These are phyloP conservation scores for Populus hybrid DNA, from an alignment of 441 rosid genomes.

Conservation along the genomic window DNA sequence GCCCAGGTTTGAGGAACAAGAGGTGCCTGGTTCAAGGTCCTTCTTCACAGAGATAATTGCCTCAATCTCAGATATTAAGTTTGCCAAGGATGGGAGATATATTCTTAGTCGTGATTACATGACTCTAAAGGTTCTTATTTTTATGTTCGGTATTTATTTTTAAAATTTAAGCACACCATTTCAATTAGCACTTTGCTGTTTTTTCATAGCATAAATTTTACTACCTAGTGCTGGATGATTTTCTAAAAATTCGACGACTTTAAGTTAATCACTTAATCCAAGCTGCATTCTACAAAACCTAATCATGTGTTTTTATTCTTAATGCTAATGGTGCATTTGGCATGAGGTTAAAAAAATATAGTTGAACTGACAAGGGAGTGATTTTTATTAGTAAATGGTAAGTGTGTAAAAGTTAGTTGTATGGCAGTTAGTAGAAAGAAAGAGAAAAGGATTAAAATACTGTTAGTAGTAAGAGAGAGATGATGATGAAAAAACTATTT, in stretches of 20 bases:
- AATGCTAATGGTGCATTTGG: background rate
- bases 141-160: background rate
- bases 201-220: background rate
- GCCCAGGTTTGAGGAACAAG: conserved; percentile 85
- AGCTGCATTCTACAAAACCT: background rate
- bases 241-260: background rate
- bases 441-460: background rate
- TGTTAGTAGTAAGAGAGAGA: background rate
- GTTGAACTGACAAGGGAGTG: background rate
- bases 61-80: conserved; percentile 87
- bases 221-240: background rate
- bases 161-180: background rate
- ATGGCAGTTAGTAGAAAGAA: background rate
- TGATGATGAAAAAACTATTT: background rate
- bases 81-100: conserved; percentile 81
- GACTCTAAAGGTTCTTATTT: conserved; percentile 74
- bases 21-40: conserved; percentile 76
- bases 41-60: conserved; percentile 98
- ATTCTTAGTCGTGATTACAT: conserved; percentile 96
- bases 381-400: background rate
- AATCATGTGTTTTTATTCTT: background rate
- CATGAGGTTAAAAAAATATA: background rate
- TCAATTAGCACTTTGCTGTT: background rate
- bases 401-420: background rate
- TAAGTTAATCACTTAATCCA: background rate